phyloP scores from a whole-genome alignment of 805 yeast genomes.

The Teunomyces gatunensis region DNA sequence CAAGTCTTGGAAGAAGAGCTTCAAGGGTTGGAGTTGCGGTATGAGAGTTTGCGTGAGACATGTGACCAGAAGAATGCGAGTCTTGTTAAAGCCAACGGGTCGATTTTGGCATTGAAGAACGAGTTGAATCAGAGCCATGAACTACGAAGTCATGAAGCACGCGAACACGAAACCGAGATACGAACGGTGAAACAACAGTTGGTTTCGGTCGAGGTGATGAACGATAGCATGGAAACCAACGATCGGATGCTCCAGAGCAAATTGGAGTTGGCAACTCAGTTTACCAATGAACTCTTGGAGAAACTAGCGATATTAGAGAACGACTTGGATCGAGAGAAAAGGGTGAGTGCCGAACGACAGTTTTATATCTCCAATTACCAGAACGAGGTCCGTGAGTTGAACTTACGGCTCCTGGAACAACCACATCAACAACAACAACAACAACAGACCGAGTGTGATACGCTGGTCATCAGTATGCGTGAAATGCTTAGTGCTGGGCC shows the following conservation, averaged over 20 bases:
- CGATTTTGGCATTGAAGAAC: slow-evolving; percentile 12
- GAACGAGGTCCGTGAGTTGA: slow-evolving; percentile 25
- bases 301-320: slow-evolving; percentile 41
- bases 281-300: slow-evolving; percentile 42
- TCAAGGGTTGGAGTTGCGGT: slow-evolving; percentile 28
- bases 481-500: slow-evolving; percentile 26
- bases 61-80: slow-evolving; percentile 18
- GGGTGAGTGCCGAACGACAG: slow-evolving; percentile 21
- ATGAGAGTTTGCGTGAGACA: slow-evolving; percentile 15
- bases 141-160: slow-evolving; percentile 4
- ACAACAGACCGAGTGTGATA: slow-evolving; percentile 12
- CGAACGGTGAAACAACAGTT: slow-evolving; percentile 27
- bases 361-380: slow-evolving; percentile 30
- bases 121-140: slow-evolving; percentile 21
- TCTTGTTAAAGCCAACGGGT: slow-evolving; percentile 15
- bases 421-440: background rate
- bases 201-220: slow-evolving; percentile 41
- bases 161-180: slow-evolving; percentile 16
- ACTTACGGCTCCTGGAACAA: slow-evolving; percentile 3
- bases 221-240: slow-evolving; percentile 39
- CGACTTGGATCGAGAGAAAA: slow-evolving; percentile 32
- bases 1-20: slow-evolving; percentile 45
- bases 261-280: slow-evolving; percentile 32
- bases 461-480: slow-evolving; percentile 23
- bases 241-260: slow-evolving; percentile 36